phyloP scores from a whole-genome alignment of 2,329 filamentous ascomycete genomes.

The Stachybotrys chartarum region DNA sequence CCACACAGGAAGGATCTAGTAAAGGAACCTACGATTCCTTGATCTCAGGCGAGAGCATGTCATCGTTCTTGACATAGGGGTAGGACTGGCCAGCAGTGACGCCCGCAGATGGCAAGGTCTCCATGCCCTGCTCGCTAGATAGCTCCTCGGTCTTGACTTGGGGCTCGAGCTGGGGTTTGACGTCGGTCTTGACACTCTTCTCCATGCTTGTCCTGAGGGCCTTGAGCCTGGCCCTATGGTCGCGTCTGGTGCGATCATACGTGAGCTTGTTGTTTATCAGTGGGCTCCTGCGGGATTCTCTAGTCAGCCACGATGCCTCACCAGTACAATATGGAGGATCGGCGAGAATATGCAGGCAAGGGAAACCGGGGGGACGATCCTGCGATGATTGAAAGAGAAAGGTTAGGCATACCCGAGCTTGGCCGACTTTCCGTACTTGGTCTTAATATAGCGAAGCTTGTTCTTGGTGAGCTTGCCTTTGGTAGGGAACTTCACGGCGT shows the following conservation, averaged over 20 bases:
- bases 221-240: no score
- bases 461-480: constrained; percentile 20
- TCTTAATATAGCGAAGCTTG: constrained; percentile 31
- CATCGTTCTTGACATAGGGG: not conserved
- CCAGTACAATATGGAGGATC: not conserved
- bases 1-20: no score
- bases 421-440: constrained; percentile 32
- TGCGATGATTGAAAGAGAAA: not conserved
- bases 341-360: not conserved
- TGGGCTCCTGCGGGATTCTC: constrained; percentile 4
- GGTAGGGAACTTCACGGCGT: constrained; percentile 15
- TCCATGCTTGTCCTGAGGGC: no score
- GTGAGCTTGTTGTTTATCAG: constrained; percentile 3
- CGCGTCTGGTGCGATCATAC: no score
- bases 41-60: no score
- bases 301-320: no score
- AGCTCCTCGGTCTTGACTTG: no score
- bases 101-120: no score
- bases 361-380: not conserved
- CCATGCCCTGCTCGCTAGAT: no score
- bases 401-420: constrained; percentile 25
- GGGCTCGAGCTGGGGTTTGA: no score
- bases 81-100: no score
- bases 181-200: no score
- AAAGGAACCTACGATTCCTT: not conserved